Percentiles rank a stretch among this genome's conserved stretches.
phyloP scores from a whole-genome alignment of 2,329 filamentous ascomycete genomes.

The Balansia obtecta region DNA sequence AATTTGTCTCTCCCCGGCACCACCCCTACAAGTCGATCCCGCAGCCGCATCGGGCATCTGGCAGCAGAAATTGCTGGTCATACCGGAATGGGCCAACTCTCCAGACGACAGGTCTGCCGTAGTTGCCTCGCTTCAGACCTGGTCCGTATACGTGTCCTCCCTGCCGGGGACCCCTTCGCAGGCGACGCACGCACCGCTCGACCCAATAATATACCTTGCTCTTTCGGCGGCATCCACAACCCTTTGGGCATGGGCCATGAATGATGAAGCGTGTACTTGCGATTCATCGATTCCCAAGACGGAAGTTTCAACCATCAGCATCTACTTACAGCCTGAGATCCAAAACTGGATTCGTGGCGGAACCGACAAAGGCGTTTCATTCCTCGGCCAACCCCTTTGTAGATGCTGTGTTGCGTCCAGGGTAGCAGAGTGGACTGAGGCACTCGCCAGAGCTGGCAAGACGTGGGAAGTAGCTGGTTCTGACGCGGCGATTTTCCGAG shows the following conservation, averaged over 20 bases:
- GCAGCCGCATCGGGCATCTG: conserved; percentile 10
- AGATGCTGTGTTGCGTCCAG: conserved; percentile 7
- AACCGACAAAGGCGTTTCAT: conserved; percentile 9
- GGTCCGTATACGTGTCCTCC: conserved; percentile 15
- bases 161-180: background rate
- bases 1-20: conserved; percentile 3
- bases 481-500: conserved; percentile 5
- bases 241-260: conserved; percentile 23
- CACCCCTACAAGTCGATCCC: conserved; percentile 2
- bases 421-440: conserved; percentile 8
- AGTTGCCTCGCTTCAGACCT: conserved; percentile 17
- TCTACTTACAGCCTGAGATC: conserved; percentile 12
- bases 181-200: conserved; percentile 8
- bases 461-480: conserved; percentile 7
- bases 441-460: conserved; percentile 8
- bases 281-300: conserved; percentile 13
- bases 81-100: conserved; percentile 19
- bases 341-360: conserved; percentile 16
- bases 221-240: conserved; percentile 19
- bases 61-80: conserved; percentile 11
- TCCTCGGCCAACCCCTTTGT: conserved; percentile 8
- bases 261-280: conserved; percentile 16
- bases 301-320: conserved; percentile 14
- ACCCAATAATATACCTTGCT: conserved; percentile 23
- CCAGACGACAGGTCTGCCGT: conserved; percentile 19